Percentiles rank a stretch among this genome's conserved stretches.
phyloP scores from a whole-genome alignment of 192 early-diverging fungal species.

The Chytriomyces sp. region DNA sequence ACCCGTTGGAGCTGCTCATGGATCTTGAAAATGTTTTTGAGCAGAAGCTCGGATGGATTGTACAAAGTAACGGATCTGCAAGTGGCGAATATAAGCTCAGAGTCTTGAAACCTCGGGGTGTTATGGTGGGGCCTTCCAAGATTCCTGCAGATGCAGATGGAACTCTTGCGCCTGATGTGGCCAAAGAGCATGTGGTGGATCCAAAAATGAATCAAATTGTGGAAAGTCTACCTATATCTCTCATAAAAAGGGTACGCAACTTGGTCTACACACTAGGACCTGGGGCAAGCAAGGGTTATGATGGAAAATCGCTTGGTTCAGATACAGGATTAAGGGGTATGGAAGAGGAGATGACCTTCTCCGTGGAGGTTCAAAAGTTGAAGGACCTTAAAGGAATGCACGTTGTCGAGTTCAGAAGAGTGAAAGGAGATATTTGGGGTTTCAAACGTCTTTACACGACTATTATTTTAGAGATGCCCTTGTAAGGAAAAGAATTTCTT shows the following conservation, averaged over 20 bases:
- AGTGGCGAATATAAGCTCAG: constrained; percentile 23
- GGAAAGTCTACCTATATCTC: constrained; percentile 24
- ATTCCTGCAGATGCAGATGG: neutral
- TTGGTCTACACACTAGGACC: constrained; percentile 22
- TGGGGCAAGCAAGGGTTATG: constrained; percentile 25
- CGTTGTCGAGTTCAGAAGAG: constrained; percentile 36
- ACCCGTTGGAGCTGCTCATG: constrained; percentile 23
- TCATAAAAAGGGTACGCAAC: constrained; percentile 14
- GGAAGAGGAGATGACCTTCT: constrained; percentile 85
- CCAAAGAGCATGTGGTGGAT: neutral
- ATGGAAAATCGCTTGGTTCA: neutral
- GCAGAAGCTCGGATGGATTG: constrained; percentile 21
- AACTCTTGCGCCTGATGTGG: neutral
- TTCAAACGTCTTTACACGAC: constrained; percentile 34
- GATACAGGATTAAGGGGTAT: constrained; percentile 6
- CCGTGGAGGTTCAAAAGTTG: constrained; percentile 86
- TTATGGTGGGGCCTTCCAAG: neutral
- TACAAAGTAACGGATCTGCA: constrained; percentile 14
- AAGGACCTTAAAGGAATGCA: constrained; percentile 70
- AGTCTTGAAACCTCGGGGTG: constrained; percentile 25
- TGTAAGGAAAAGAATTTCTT: neutral
- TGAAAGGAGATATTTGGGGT: constrained; percentile 32
- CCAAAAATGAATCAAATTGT: constrained; percentile 24
- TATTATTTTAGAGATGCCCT: constrained; percentile 25
- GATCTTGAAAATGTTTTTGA: constrained; percentile 16